Percentiles rank a stretch among this genome's conserved stretches.
These are phyloP conservation scores for Suillus lakei DNA, from an alignment of 768 basidiomycete species.

Conservation along the genomic window DNA sequence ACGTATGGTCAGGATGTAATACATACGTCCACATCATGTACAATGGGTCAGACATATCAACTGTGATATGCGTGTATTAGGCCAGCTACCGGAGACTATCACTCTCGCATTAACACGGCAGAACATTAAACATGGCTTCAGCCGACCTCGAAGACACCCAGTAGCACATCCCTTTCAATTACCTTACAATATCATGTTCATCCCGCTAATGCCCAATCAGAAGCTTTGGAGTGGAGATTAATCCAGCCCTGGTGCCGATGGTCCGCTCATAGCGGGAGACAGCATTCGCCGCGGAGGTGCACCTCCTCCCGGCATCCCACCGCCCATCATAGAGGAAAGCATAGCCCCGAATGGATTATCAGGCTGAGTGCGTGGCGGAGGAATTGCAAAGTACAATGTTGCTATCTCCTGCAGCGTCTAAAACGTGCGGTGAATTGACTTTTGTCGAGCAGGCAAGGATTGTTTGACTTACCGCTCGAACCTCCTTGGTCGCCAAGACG, in stretches of 20 bases:
- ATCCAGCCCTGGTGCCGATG: conserved; percentile 33
- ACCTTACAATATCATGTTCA: conserved; percentile 17
- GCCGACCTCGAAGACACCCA: not conserved
- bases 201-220: conserved; percentile 10
- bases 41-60: not conserved
- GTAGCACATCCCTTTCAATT: conserved; percentile 20
- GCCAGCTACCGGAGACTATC: conserved; percentile 9
- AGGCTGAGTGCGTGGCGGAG: conserved; percentile 70
- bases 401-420: conserved; percentile 74
- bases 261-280: conserved; percentile 30
- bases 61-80: not conserved
- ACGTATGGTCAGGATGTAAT: not conserved
- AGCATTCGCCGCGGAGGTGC: conserved; percentile 31
- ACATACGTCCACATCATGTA: not conserved
- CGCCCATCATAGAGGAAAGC: conserved; percentile 88
- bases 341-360: conserved; percentile 88
- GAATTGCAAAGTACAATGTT: conserved; percentile 84
- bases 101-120: not conserved
- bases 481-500: conserved; percentile 60
- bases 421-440: not conserved
- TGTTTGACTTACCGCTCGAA: conserved; percentile 59
- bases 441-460: not conserved
- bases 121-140: conserved; percentile 1
- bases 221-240: conserved; percentile 9
- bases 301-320: conserved; percentile 45